Base-by-base conservation (phyloP, 1,139 yeast genomes). In the Yamadazyma conglobata region DNA sequence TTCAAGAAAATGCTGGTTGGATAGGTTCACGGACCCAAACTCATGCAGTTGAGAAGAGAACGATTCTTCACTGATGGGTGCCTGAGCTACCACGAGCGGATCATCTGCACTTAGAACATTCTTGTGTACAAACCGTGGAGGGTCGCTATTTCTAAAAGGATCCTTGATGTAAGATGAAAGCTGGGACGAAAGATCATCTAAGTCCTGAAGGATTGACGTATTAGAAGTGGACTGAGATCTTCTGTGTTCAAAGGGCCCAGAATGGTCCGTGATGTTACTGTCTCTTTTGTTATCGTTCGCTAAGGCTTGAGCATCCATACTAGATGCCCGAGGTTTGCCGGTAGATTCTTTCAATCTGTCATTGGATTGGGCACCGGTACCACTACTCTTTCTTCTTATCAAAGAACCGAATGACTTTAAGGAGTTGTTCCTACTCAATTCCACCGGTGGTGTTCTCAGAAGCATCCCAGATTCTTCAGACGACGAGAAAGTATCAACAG, bases 131-230 rank as follows among this genome's bases (percentile, higher is more conserved):
- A 43, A 43, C 23, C 36, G 31, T 3, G 32, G 43, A 15, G 33
- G 35, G 10, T 31, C 24, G 5, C 10, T 15, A 11, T 25, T 18
- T 6, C 21, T 23, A 2, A 15, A 12, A 6, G 42, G 42, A 19
- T 40, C 34, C 11, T 34, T 31, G 15, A 44, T 37, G 20, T 23
- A 54, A 1, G 51, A 43, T 4, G 60, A 50, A n/a, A 60, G 38
- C 31, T 57, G 60, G 28, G 56, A 52, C 1, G 63, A 53, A 20
- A 61, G 43, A 20, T 54, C 58, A 9, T 62, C 65, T 26, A 59
- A 48, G 22, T 52, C 47, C 20, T 59, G 59, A 26, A 51, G 34
- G 3, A 59, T 43, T 4, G 64, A 58, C 3, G 60, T 55, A 31
- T 48, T 46, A 3, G 54, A 34, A 10, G 64, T 56, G 0, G 61